phyloP scores from a whole-genome alignment of 345 rosid genomes.

The Eucalyptus curtisii region DNA sequence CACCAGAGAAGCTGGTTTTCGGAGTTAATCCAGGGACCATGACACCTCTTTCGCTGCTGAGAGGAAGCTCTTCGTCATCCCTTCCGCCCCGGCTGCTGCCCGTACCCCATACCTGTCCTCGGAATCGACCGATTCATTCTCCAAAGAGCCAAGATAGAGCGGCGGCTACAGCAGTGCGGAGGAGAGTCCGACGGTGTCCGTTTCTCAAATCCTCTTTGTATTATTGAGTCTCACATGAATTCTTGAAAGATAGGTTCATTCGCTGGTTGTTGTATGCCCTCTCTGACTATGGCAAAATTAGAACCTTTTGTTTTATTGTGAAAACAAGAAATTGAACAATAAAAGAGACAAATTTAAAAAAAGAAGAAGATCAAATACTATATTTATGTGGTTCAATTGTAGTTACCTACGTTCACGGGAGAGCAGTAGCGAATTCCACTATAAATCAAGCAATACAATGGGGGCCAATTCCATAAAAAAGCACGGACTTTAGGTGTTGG shows the following conservation, averaged over 20 bases:
- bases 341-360: too few species aligned
- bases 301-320: background rate
- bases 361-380: rapidly evolving
- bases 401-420: rapidly evolving
- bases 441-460: too few species aligned
- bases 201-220: background rate
- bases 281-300: background rate
- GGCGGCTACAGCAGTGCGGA: background rate
- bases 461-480: too few species aligned
- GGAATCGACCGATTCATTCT: too few species aligned
- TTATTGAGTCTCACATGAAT: background rate
- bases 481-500: too few species aligned
- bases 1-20: too few species aligned
- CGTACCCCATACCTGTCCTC: background rate
- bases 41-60: background rate
- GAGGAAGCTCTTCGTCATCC: background rate
- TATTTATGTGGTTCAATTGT: rapidly evolving
- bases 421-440: rapidly evolving
- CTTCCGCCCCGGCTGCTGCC: background rate
- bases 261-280: background rate
- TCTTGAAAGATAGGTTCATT: background rate
- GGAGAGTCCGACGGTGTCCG: background rate
- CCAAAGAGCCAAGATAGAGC: background rate
- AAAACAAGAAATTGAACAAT: too few species aligned
- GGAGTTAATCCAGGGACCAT: too few species aligned